A percentile compares a stretch with the other conserved stretches of the same genome.
Evolutionary conservation across 2,329 filamentous ascomycete species (phyloP).

Genomic region (Acrodontium crateriforme): DNA sequence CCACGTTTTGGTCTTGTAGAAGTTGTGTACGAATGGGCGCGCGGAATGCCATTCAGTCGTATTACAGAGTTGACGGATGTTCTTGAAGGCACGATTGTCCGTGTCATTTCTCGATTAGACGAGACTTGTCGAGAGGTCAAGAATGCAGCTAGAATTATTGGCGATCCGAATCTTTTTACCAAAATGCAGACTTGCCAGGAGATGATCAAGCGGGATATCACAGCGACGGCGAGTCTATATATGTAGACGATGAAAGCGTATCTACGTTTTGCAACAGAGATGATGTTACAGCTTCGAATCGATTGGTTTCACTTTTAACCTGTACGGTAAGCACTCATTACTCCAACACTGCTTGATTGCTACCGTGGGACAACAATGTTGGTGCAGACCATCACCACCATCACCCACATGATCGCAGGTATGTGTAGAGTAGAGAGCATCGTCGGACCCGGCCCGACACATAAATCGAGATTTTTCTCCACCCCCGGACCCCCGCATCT

Average conservation of each 20-base stretch:
- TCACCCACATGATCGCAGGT: no score
- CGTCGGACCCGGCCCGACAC: no score
- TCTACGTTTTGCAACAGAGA: no score
- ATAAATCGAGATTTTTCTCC: no score
- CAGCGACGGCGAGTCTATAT: slow-evolving; percentile 75
- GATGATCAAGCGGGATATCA: slow-evolving; percentile 92
- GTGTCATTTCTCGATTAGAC: slow-evolving; percentile 84
- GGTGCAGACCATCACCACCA: no score
- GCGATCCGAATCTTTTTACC: slow-evolving; percentile 78
- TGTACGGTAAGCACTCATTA: no score
- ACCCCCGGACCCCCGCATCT: no score
- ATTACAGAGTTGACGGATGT: slow-evolving; percentile 95
- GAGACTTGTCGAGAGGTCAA: slow-evolving; percentile 96
- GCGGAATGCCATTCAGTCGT: slow-evolving; percentile 95
- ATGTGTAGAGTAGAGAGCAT: no score
- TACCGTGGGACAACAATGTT: no score
- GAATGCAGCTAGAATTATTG: slow-evolving; percentile 89
- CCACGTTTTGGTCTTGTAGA: slow-evolving; percentile 90
- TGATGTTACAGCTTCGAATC: no score
- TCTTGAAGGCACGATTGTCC: slow-evolving; percentile 90
- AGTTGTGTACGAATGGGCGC: slow-evolving; percentile 96
- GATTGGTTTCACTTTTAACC: no score
- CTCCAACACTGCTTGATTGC: no score
- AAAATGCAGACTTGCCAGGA: slow-evolving; percentile 98
- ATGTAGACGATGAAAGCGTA: slow-evolving; percentile 51